These are phyloP conservation scores for Pleurostoma richardsiae DNA, from an alignment of 2,329 filamentous ascomycete genomes.

Conservation along the genomic window DNA sequence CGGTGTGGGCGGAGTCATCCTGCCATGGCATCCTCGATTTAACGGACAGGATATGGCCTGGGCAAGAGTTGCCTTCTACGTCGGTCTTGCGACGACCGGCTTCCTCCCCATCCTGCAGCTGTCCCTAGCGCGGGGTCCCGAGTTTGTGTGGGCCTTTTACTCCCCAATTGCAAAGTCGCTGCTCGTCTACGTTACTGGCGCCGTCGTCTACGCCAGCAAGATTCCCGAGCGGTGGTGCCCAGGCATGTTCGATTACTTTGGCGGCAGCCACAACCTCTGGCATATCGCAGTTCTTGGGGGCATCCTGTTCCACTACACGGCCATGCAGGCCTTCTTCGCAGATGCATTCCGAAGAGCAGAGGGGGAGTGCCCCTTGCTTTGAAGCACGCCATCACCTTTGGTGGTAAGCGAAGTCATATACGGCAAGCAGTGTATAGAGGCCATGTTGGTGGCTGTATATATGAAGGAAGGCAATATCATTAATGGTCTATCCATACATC, in stretches of 20 bases:
- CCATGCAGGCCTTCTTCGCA: constrained; percentile 93
- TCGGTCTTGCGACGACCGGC: constrained; percentile 79
- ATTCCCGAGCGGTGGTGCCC: constrained; percentile 90
- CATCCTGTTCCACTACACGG: constrained; percentile 94
- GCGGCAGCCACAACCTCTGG: constrained; percentile 96
- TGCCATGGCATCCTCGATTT: constrained; percentile 95
- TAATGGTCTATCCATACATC: background rate
- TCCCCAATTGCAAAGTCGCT: constrained; percentile 80
- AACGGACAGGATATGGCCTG: constrained; percentile 91
- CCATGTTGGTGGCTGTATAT: background rate
- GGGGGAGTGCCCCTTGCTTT: constrained; percentile 52
- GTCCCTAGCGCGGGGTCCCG: constrained; percentile 67
- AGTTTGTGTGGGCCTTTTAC: constrained; percentile 86
- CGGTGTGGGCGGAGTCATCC: constrained; percentile 79
- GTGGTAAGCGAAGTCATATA: no score
- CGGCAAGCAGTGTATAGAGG: no score
- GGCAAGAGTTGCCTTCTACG: constrained; percentile 87
- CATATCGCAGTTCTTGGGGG: constrained; percentile 90
- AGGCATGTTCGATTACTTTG: constrained; percentile 90
- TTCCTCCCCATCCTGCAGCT: constrained; percentile 87
- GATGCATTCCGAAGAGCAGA: constrained; percentile 66
- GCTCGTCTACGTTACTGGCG: constrained; percentile 78
- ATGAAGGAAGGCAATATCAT: background rate
- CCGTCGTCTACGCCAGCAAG: constrained; percentile 84
- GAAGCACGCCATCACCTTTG: constrained; percentile 10